Evolutionary conservation across 768 basidiomycete species (phyloP).

Genomic region (Lyophyllum shimeji): DNA sequence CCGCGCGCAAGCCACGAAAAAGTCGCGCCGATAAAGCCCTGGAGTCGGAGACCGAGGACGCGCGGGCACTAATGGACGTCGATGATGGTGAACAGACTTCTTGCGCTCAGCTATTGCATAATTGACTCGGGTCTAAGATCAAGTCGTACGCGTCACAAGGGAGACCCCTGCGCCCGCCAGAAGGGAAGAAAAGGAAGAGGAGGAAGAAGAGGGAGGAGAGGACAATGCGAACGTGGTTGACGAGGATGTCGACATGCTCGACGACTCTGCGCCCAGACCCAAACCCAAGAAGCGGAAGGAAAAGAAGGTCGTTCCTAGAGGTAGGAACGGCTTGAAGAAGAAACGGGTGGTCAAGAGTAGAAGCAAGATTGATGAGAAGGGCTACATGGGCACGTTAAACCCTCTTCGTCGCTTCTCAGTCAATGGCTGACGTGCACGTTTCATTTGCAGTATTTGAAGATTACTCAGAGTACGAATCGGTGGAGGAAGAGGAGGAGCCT

Average conservation of each 20-base stretch:
- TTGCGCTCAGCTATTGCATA: neutral
- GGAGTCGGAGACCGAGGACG: conserved; percentile 45
- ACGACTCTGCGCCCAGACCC: conserved; percentile 29
- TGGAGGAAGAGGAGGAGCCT: conserved; percentile 57
- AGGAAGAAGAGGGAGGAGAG: conserved; percentile 25
- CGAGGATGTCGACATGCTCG: conserved; percentile 38
- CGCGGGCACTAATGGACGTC: conserved; percentile 71
- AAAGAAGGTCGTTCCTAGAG: conserved; percentile 71
- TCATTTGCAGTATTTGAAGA: conserved; percentile 65
- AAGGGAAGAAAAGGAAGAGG: conserved; percentile 25
- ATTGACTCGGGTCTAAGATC: conserved; percentile 24
- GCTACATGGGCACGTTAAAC: conserved; percentile 62
- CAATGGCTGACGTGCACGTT: neutral
- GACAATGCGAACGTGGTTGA: conserved; percentile 23
- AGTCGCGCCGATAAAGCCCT: conserved; percentile 23
- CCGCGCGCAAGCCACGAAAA: conserved; percentile 32
- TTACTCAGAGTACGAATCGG: conserved; percentile 80
- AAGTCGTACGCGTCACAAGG: conserved; percentile 29
- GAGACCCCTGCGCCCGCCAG: conserved; percentile 6
- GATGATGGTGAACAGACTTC: conserved; percentile 55
- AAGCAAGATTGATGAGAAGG: conserved; percentile 57
- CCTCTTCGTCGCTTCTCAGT: neutral
- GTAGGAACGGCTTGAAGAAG: conserved; percentile 78
- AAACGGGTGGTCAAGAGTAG: conserved; percentile 60
- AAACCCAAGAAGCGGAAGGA: conserved; percentile 41